Evolutionary conservation across 2,329 filamentous ascomycete species (phyloP).

Genomic region (Ophiosphaerella narmari): DNA sequence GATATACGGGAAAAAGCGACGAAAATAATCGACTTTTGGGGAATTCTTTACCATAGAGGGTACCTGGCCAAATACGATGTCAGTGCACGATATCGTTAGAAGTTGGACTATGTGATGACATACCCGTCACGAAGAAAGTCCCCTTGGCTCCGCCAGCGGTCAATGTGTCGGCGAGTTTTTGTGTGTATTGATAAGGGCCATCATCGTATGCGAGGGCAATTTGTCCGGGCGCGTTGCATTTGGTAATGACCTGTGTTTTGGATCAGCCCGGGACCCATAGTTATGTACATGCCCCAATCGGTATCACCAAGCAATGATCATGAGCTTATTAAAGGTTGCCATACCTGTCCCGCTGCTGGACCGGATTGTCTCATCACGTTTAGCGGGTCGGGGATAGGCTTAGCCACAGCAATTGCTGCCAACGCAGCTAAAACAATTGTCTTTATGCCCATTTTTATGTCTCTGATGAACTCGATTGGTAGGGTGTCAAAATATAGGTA

Average conservation of each 20-base stretch:
- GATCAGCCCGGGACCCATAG: neutral
- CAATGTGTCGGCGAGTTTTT: constrained; percentile 38
- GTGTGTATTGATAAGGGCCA: constrained; percentile 43
- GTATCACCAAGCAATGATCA: neutral
- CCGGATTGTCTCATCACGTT: constrained; percentile 33
- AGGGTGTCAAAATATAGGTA: neutral
- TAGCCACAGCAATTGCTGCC: constrained; percentile 22
- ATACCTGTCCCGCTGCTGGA: constrained; percentile 30
- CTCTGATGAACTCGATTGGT: neutral
- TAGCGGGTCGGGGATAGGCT: constrained; percentile 31
- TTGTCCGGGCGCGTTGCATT: constrained; percentile 32
- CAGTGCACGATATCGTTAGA: neutral
- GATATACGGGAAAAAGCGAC: too few species aligned
- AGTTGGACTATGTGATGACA: constrained; percentile 9
- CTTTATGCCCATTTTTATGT: constrained; percentile 27
- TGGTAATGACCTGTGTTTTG: constrained; percentile 30
- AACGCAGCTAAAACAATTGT: constrained; percentile 27
- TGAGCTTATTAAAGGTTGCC: neutral
- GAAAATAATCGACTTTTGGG: too few species aligned
- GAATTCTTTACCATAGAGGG: constrained; percentile 28
- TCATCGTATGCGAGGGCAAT: constrained; percentile 45
- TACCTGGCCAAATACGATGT: constrained; percentile 3
- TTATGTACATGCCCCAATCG: neutral
- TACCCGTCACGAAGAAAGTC: constrained; percentile 41
- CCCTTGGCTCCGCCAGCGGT: constrained; percentile 39